Evolutionary conservation across 495 filamentous ascomycete genomes (phyloP), one percentile per base, ranked within the genome.

Genomic region (Durotheca rogersii): DNA sequence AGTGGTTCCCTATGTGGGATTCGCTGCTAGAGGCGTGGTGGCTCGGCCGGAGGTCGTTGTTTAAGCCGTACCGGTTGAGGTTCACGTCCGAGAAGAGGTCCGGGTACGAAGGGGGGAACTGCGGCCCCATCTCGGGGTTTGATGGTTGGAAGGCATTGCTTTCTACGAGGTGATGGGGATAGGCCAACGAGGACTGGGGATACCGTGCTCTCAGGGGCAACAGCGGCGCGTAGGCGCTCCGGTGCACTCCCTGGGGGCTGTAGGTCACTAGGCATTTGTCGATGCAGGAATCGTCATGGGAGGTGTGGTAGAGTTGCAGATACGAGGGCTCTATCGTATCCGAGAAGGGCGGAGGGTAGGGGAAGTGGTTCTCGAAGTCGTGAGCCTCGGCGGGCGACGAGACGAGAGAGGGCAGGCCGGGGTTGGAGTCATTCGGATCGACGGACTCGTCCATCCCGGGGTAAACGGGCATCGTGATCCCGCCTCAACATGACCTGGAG

Each of bases 231-330:
- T 23, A 36, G 0, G 30, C 14, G 19, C 43, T 48, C 4, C 39
- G 51, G 1, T 54, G 51, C 18, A 41, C 10, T n/a, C 38, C 40
- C 14, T 46, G 44, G 7, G 45, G 17, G 7, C 12, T 20, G n/a
- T 27, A 39, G 16, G 38, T 32, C n/a, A 42, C 60, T 33, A 58
- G 45, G 61, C 69, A 73, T 29, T 61, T 58, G 37, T 71, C 67
- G 20, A 72, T 36, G 31, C 70, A 73, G n/a, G 66, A 53, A 46
- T 73, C 70, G 41, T 73, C 70, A 55, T 73, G 70, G 23, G 70
- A 71, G 11, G 29, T 49, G 31, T 54, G 53, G 10, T 19, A 41
- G 9, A 58, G 50, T 7, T 54, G 36, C n/a, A 62, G 33, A 19
- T 51, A 62, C 1, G 47, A 54, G 4, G 54, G 50, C 12, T 51